Evolutionary conservation across 176 grass and related monocot species (phyloP).

Genomic region (Carex myosuroides): DNA sequence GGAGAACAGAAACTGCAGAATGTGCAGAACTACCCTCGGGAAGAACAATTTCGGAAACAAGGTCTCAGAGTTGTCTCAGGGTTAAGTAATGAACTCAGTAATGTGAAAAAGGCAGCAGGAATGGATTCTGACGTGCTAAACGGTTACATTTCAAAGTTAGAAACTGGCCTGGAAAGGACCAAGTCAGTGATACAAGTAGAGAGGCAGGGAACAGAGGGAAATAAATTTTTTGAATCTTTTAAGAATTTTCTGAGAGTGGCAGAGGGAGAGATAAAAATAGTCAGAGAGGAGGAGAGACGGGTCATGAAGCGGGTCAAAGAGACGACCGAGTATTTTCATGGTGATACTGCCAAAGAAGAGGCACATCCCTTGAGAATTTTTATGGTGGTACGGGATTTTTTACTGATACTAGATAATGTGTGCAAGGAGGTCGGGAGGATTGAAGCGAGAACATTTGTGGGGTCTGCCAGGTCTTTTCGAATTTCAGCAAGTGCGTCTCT

Average conservation of each 20-base stretch:
- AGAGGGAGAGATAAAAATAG: constrained; percentile 54
- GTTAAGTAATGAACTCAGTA: constrained; percentile 77
- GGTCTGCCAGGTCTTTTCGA: constrained; percentile 73
- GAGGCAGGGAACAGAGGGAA: constrained; percentile 56
- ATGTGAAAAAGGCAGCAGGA: constrained; percentile 75
- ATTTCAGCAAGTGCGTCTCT: constrained; percentile 50
- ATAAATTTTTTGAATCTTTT: constrained; percentile 74
- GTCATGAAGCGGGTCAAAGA: constrained; percentile 65
- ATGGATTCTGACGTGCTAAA: constrained; percentile 96
- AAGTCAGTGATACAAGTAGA: constrained; percentile 72
- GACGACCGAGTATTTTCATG: constrained; percentile 90
- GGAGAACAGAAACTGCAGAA: constrained; percentile 34
- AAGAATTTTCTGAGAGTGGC: constrained; percentile 68
- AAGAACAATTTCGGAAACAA: constrained; percentile 79
- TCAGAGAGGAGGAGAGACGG: constrained; percentile 60
- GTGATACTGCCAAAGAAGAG: constrained; percentile 64
- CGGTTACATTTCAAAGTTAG: constrained; percentile 78
- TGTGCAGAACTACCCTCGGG: constrained; percentile 37
- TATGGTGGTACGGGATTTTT: constrained; percentile 96
- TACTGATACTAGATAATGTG: constrained; percentile 77
- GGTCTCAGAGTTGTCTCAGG: constrained; percentile 77
- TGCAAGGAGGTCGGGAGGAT: constrained; percentile 88
- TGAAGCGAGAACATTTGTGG: constrained; percentile 67
- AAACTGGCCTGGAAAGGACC: constrained; percentile 64
- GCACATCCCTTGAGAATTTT: constrained; percentile 90